Evolutionary conservation across 2,329 filamentous ascomycete species (phyloP).

Genomic region (Thielaviopsis ethacetica): DNA sequence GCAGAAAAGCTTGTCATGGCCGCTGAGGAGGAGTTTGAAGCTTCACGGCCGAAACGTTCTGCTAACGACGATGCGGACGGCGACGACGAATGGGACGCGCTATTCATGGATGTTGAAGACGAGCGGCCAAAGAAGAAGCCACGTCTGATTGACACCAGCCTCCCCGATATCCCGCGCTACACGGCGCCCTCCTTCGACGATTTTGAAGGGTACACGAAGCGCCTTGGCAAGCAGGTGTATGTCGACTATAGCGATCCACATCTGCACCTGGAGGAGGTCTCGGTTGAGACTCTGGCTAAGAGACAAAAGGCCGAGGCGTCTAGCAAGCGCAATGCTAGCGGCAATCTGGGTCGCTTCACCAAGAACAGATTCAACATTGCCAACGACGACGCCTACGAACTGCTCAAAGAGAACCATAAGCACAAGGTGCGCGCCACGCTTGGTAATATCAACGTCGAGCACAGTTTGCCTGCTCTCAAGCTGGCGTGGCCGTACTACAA

Average conservation of each 20-base stretch:
- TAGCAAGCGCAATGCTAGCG: conserved; percentile 49
- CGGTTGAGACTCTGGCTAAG: conserved; percentile 46
- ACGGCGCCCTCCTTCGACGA: conserved; percentile 62
- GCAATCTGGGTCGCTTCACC: conserved; percentile 55
- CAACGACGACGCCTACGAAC: conserved; percentile 90
- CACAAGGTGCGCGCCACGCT: conserved; percentile 89
- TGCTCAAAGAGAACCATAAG: conserved; percentile 91
- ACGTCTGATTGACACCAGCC: conserved; percentile 41
- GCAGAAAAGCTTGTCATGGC: conserved; percentile 8
- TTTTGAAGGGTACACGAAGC: conserved; percentile 56
- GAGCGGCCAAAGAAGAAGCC: conserved; percentile 46
- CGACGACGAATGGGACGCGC: conserved; percentile 47
- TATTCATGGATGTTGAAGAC: conserved; percentile 38
- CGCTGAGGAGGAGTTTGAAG: neutral
- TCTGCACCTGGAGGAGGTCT: conserved; percentile 65
- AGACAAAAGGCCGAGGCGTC: conserved; percentile 39
- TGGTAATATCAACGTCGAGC: conserved; percentile 82
- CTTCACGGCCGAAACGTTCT: neutral
- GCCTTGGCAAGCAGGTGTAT: conserved; percentile 60
- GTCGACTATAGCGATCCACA: conserved; percentile 81
- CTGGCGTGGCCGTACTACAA: conserved; percentile 94
- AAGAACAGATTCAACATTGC: conserved; percentile 83
- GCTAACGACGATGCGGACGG: conserved; percentile 20
- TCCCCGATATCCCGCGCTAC: conserved; percentile 41
- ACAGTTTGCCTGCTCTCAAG: conserved; percentile 80